phyloP scores from a whole-genome alignment of 495 filamentous ascomycete genomes.

The Podospora australis region DNA sequence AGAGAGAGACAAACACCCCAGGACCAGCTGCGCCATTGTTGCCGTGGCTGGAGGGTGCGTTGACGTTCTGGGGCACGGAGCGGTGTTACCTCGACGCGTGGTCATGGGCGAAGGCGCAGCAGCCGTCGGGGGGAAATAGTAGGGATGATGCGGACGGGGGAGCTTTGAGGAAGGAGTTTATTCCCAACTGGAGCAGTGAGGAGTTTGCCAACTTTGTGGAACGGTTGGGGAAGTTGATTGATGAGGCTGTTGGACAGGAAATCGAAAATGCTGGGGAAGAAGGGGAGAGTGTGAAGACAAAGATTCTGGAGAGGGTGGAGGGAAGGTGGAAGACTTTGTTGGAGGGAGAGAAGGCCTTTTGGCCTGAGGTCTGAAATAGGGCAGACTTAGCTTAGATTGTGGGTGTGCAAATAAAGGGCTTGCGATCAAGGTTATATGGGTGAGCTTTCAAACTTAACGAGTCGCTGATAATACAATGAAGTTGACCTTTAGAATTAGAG shows the following conservation, averaged over 20 bases:
- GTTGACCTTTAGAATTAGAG: no score
- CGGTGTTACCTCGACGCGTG: conserved; percentile 55
- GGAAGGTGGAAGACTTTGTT: conserved; percentile 28
- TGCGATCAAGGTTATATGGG: no score
- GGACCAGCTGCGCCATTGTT: no score
- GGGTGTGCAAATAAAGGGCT: no score
- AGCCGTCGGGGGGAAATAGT: conserved; percentile 16
- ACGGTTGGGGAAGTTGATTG: conserved; percentile 24
- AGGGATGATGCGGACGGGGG: conserved; percentile 52
- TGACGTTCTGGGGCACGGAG: conserved; percentile 72
- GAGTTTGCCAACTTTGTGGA: conserved; percentile 55
- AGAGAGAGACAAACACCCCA: no score
- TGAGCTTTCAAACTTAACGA: no score
- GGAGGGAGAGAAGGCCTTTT: conserved; percentile 30
- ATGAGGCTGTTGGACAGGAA: conserved; percentile 19
- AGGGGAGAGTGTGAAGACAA: conserved; percentile 11
- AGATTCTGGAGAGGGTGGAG: conserved; percentile 24
- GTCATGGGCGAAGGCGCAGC: conserved; percentile 45
- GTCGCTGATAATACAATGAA: no score
- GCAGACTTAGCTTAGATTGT: neutral
- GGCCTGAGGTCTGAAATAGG: conserved; percentile 23
- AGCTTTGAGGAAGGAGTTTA: conserved; percentile 54
- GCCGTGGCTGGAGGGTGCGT: conserved; percentile 54
- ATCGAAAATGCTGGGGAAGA: conserved; percentile 14
- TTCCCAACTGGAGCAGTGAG: conserved; percentile 57